A percentile compares a stretch with the other conserved stretches of the same genome.
Conservation (phyloP, 2,329 filamentous ascomycete species). For the Aspergillus neoniger region DNA sequence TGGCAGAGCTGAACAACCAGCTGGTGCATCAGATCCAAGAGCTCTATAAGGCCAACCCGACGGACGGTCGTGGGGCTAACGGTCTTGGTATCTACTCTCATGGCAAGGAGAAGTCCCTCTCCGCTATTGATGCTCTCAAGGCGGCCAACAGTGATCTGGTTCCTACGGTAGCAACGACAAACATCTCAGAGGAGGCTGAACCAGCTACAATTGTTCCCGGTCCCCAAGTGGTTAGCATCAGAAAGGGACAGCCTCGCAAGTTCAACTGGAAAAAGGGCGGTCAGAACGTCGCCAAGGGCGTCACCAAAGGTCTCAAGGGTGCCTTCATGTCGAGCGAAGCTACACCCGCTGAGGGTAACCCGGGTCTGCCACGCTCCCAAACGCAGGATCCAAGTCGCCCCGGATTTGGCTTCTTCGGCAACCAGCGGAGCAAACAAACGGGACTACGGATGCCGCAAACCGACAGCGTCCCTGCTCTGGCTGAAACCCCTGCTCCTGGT, state of each 20-base stretch:
- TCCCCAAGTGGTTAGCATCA: conserved; percentile 92
- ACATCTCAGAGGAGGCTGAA: conserved; percentile 66
- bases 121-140: conserved; percentile 49
- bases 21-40: conserved; percentile 92
- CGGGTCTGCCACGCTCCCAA: conserved; percentile 40
- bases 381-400: conserved; percentile 53
- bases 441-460: conserved; percentile 45
- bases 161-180: conserved; percentile 58
- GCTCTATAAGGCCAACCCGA: conserved; percentile 74
- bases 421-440: conserved; percentile 47
- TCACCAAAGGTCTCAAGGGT: conserved; percentile 90
- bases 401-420: conserved; percentile 71
- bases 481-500: conserved; percentile 36
- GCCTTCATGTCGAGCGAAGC: conserved; percentile 76
- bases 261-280: conserved; percentile 99
- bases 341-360: conserved; percentile 32
- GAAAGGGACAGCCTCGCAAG: conserved; percentile 91
- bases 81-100: conserved; percentile 66
- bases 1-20: conserved; percentile 94
- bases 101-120: conserved; percentile 53
- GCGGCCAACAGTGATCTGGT: conserved; percentile 53
- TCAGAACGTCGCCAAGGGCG: conserved; percentile 89
- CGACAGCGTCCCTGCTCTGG: conserved; percentile 45
- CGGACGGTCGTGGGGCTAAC: conserved; percentile 42
- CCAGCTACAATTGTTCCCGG: conserved; percentile 63